Evolutionary conservation across 2,329 filamentous ascomycete genomes (phyloP), one percentile per base, ranked within the genome.

Genomic region (Monosporascus sp.): DNA sequence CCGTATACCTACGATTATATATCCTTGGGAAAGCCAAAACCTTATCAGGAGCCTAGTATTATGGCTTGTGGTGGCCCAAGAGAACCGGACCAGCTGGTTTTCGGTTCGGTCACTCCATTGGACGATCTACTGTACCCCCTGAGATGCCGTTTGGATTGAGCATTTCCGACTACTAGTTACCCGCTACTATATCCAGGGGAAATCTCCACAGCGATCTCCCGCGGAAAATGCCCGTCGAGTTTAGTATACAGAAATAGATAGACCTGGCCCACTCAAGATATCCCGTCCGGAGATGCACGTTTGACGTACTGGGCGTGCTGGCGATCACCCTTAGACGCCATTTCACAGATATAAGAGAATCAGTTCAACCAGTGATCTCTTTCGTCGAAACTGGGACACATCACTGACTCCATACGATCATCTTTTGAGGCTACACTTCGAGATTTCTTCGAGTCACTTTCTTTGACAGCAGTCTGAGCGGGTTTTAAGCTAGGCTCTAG

Each of bases 261-360:
- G 34, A 52, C 48, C 40, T 49, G 58, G 55, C 58, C 59, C 57
- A 61, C 56, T 47, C 9, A 50, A 55, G 52, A 54, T 53, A 48
- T 54, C 48, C 26, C 44, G 43, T 56, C 60, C 63, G 63, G 63
- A 65, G 57, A 65, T 65, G 56, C 63, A 59, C 49, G 58, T 46
- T 60, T 19, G 31, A 46, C 20, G 20, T 26, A 27, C 36, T 48
- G 20, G 20, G 20, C 34, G 5, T 37, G 26, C 5, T 19, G 43
- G 7, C 3, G 7, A 1, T 16, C 9, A 5, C 8, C 9, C 16
- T 17, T 14, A 11, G 24, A 49, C 7, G 14, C 7, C 27, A 37
- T 40, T 5, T 11, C 27, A 38, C 52, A 7, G 50, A 52, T 55
- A 59, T 53, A 59, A 54, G 57, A 52, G 51, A 47, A 43, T 20